Evolutionary conservation across 305 asterid genomes (phyloP).

Genomic region (Fraxinus nigra): DNA sequence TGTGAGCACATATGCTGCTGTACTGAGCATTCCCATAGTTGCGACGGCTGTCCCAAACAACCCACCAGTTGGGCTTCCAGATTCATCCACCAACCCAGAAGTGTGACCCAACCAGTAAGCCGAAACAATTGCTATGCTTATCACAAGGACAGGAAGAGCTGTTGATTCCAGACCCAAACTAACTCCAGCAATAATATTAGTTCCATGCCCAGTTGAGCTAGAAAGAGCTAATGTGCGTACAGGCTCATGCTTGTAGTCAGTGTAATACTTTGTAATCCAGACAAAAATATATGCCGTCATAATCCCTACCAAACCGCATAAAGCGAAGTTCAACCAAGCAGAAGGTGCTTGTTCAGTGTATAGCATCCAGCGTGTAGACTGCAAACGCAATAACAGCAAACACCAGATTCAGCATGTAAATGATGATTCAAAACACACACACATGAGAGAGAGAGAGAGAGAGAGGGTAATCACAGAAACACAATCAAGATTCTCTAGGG

Average conservation of each 20-base stretch:
- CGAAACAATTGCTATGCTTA: constrained; percentile 75
- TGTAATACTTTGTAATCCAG: constrained; percentile 86
- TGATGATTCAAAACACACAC: constrained; percentile 12
- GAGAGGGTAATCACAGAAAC: neutral
- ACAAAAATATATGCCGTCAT: constrained; percentile 88
- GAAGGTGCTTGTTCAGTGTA: constrained; percentile 97
- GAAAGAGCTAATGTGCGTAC: constrained; percentile 91
- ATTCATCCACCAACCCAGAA: constrained; percentile 86
- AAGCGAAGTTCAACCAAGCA: constrained; percentile 94
- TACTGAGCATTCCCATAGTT: constrained; percentile 99
- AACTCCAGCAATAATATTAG: constrained; percentile 96
- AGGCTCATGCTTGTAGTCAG: constrained; percentile 97
- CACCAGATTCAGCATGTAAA: constrained; percentile 21
- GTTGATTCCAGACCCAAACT: constrained; percentile 98
- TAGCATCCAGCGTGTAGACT: constrained; percentile 98
- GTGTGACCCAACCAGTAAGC: constrained; percentile 98
- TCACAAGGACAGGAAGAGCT: constrained; percentile 96
- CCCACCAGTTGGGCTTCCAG: constrained; percentile 93
- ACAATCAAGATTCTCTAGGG: constrained; percentile 12
- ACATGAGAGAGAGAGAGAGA: neutral
- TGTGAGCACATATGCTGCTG: constrained; percentile 97
- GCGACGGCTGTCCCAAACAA: constrained; percentile 99
- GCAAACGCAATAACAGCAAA: constrained; percentile 36
- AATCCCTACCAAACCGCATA: constrained; percentile 97
- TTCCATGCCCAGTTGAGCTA: constrained; percentile 95